Evolutionary conservation across 2,329 filamentous ascomycete species (phyloP).

Genomic region (Lecanosticta acicola): DNA sequence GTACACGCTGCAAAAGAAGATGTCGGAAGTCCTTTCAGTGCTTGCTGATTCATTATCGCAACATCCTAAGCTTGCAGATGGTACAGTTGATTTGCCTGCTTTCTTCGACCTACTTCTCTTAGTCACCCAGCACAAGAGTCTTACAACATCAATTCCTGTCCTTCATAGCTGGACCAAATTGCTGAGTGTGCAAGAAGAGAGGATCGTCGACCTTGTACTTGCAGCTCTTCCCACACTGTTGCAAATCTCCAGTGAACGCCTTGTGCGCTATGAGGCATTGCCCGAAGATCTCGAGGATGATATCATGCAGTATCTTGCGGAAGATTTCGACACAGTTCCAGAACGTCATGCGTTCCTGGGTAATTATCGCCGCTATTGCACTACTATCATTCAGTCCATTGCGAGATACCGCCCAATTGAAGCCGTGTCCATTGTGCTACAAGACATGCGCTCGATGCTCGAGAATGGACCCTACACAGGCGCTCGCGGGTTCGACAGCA

Average conservation of each 20-base stretch:
- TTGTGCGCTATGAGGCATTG: constrained; percentile 82
- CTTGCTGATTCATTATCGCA: constrained; percentile 79
- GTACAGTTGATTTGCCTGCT: constrained; percentile 60
- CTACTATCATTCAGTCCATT: constrained; percentile 79
- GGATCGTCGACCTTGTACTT: constrained; percentile 56
- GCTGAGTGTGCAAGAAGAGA: constrained; percentile 65
- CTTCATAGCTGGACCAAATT: constrained; percentile 85
- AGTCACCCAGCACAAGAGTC: constrained; percentile 76
- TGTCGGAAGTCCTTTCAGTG: constrained; percentile 87
- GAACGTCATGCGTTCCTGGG: constrained; percentile 92
- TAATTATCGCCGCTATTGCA: constrained; percentile 89
- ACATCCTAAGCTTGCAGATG: constrained; percentile 57
- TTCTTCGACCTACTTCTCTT: constrained; percentile 75
- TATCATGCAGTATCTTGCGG: constrained; percentile 74
- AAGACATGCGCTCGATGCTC: constrained; percentile 67
- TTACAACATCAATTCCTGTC: constrained; percentile 88
- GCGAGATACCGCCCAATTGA: constrained; percentile 76
- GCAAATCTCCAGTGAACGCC: constrained; percentile 73
- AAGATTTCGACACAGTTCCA: constrained; percentile 91
- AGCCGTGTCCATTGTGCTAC: constrained; percentile 81
- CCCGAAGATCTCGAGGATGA: constrained; percentile 76
- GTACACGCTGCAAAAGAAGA: constrained; percentile 87
- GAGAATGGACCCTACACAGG: constrained; percentile 66
- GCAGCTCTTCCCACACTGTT: constrained; percentile 68
- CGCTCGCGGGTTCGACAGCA: constrained; percentile 56